Conservation (phyloP, 2,329 filamentous ascomycete species). For the Aspergillus sp. region DNA sequence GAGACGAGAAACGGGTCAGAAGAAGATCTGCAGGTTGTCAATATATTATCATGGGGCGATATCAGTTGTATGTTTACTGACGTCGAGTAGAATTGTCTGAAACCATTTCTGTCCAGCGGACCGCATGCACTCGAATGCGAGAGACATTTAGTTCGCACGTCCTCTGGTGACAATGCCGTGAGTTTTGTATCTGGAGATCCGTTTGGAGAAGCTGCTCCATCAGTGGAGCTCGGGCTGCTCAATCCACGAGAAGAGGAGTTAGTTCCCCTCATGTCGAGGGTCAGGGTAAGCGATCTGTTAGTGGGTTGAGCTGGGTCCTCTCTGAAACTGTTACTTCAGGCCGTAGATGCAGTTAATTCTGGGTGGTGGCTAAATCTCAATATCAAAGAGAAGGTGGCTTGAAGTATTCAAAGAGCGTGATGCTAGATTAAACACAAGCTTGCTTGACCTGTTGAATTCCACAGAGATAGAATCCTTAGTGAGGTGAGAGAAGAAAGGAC, state of each 20-base stretch:
- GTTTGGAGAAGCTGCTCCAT: constrained; percentile 61
- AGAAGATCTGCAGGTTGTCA: constrained; percentile 23
- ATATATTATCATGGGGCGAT: neutral
- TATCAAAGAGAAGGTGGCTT: too few species aligned
- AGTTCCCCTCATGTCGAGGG: constrained; percentile 31
- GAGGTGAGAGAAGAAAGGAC: neutral
- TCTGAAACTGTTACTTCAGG: neutral
- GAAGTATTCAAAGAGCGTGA: neutral
- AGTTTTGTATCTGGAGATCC: constrained; percentile 68
- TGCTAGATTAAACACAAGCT: constrained; percentile 8
- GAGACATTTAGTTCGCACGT: constrained; percentile 50
- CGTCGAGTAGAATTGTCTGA: constrained; percentile 28
- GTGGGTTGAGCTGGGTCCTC: neutral
- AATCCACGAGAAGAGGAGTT: constrained; percentile 33
- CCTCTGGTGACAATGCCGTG: constrained; percentile 67
- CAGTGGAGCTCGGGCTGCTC: constrained; percentile 47
- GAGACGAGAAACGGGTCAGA: constrained; percentile 37
- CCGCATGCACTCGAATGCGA: constrained; percentile 24
- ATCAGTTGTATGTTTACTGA: constrained; percentile 19
- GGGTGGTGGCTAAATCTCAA: neutral
- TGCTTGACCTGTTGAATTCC: neutral
- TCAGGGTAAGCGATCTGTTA: neutral
- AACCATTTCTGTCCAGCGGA: constrained; percentile 21
- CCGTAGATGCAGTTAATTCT: neutral
- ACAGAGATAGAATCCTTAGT: neutral